These are phyloP conservation scores for Reticulascus tulasneorum DNA, from an alignment of 2,329 filamentous ascomycete species.

Conservation along the genomic window DNA sequence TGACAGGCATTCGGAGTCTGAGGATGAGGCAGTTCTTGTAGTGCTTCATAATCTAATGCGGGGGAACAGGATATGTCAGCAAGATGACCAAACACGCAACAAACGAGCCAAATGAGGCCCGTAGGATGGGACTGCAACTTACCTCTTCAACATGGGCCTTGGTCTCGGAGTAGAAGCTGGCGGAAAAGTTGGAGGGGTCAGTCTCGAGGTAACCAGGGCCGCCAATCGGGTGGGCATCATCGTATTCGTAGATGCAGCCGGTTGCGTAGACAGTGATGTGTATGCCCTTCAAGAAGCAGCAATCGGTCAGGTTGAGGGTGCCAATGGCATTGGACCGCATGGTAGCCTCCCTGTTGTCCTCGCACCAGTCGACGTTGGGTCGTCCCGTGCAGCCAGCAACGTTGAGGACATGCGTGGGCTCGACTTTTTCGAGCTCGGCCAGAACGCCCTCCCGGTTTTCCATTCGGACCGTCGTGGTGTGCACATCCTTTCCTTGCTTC, in stretches of 20 bases:
- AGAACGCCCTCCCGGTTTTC: constrained; percentile 56
- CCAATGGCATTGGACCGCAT: constrained; percentile 65
- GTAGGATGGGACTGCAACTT: constrained; percentile 19
- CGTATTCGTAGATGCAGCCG: constrained; percentile 64
- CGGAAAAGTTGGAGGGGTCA: constrained; percentile 60
- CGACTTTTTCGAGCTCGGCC: constrained; percentile 51
- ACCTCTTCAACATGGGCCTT: constrained; percentile 64
- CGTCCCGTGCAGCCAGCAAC: constrained; percentile 63
- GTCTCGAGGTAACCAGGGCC: constrained; percentile 58
- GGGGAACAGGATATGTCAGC: neutral
- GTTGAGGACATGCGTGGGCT: constrained; percentile 65
- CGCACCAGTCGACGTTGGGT: constrained; percentile 69
- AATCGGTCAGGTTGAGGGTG: constrained; percentile 59
- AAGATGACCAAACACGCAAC: too few species aligned
- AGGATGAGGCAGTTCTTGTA: constrained; percentile 61
- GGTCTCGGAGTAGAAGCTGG: constrained; percentile 65
- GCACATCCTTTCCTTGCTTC: constrained; percentile 56
- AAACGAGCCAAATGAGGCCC: too few species aligned
- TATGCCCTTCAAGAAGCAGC: constrained; percentile 53
- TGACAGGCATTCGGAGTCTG: constrained; percentile 66
- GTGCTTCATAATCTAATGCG: constrained; percentile 52
- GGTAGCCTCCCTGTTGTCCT: constrained; percentile 64
- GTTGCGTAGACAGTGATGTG: constrained; percentile 65
- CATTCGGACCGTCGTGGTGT: constrained; percentile 60
- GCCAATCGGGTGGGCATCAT: constrained; percentile 56